Evolutionary conservation across 257 asterid genomes (phyloP).

Genomic region (Fraxinus excelsior): DNA sequence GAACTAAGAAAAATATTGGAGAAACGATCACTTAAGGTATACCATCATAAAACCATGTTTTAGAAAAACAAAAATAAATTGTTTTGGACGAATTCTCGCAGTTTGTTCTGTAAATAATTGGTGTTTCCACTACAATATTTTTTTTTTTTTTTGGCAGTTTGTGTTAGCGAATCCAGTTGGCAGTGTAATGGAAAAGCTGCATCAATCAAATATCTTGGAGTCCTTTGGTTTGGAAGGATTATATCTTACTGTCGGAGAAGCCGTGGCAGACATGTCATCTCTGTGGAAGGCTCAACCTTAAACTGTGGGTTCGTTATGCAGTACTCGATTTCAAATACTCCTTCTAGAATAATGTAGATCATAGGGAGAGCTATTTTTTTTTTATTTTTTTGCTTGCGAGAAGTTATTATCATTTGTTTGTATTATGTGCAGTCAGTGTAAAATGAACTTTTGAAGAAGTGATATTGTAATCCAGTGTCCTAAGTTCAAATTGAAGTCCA

Average conservation of each 20-base stretch:
- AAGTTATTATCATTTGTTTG: neutral
- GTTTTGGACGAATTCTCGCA: too few species aligned
- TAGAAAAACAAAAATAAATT: neutral
- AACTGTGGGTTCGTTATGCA: neutral
- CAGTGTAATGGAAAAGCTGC: slow-evolving; percentile 73
- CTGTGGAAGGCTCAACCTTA: slow-evolving; percentile 53
- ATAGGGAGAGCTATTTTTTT: neutral
- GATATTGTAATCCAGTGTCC: too few species aligned
- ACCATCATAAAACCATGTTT: neutral
- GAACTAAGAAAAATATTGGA: slow-evolving; percentile 71
- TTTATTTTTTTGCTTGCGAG: neutral
- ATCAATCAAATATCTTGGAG: slow-evolving; percentile 53
- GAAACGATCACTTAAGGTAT: slow-evolving; percentile 76
- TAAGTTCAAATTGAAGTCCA: too few species aligned
- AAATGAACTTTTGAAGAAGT: too few species aligned
- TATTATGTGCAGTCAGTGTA: too few species aligned
- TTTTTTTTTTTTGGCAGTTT: slow-evolving; percentile 42
- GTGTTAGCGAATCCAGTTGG: slow-evolving; percentile 80
- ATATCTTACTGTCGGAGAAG: slow-evolving; percentile 76
- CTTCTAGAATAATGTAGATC: neutral
- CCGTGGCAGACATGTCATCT: slow-evolving; percentile 61
- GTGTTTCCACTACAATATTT: neutral
- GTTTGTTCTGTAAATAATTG: neutral
- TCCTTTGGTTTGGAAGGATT: slow-evolving; percentile 56
- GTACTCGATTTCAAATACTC: too few species aligned